Conservation (phyloP, 2,329 filamentous ascomycete genomes). For the Trichophyton mentagrophytes region DNA sequence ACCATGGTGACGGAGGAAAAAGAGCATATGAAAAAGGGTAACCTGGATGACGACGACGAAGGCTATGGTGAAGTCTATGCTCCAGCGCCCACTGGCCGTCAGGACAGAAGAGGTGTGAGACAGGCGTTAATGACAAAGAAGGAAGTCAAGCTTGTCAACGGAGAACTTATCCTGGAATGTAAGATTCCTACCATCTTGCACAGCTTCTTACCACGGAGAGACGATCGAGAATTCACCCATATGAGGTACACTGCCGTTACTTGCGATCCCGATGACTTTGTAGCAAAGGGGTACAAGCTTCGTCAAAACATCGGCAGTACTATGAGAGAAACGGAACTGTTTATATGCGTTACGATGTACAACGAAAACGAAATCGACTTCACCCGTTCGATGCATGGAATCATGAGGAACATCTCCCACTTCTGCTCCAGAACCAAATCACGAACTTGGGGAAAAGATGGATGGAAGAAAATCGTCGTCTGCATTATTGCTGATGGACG, state of each 20-base stretch:
- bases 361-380: constrained; percentile 97
- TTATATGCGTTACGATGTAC: constrained; percentile 98
- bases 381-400: constrained; percentile 93
- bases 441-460: constrained; percentile 88
- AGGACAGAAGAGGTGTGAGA: constrained; percentile 75
- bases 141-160: constrained; percentile 92
- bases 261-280: constrained; percentile 90
- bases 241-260: constrained; percentile 99
- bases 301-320: constrained; percentile 80
- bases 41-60: constrained; percentile 34
- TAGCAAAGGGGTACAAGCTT: constrained; percentile 75
- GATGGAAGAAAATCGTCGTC: constrained; percentile 98
- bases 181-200: constrained; percentile 98
- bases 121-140: constrained; percentile 81
- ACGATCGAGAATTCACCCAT: constrained; percentile 93
- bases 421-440: constrained; percentile 89
- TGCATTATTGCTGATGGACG: constrained; percentile 93
- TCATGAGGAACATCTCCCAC: constrained; percentile 96
- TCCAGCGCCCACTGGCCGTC: constrained; percentile 72
- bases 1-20: constrained; percentile 45
- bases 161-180: constrained; percentile 92
- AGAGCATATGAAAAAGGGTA: constrained; percentile 29
- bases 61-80: constrained; percentile 59
- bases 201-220: constrained; percentile 84
- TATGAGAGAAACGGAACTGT: constrained; percentile 79